phyloP scores from a whole-genome alignment of 345 rosid species.

The Litchi chinensis region DNA sequence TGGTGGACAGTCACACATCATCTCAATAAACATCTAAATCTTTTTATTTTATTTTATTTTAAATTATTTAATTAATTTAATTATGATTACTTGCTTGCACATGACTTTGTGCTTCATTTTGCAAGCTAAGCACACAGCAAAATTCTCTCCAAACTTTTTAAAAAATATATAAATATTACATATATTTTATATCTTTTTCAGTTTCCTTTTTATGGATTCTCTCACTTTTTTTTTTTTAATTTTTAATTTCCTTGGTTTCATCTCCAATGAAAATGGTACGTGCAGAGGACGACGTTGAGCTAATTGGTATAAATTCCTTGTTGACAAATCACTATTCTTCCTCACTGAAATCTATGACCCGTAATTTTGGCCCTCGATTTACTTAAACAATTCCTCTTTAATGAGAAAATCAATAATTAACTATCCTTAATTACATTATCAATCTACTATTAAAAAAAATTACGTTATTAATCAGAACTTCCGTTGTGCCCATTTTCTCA shows the following conservation, averaged over 20 bases:
- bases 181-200: background rate
- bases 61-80: background rate
- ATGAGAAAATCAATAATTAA: background rate
- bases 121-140: slow-evolving; percentile 35
- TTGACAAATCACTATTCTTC: slow-evolving; percentile 10
- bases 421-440: no score
- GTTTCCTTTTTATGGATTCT: slow-evolving; percentile 14
- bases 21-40: slow-evolving; percentile 28
- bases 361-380: slow-evolving; percentile 5
- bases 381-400: background rate
- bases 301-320: slow-evolving; percentile 9
- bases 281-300: slow-evolving; percentile 35
- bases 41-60: background rate
- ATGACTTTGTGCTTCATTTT: slow-evolving; percentile 36
- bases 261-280: slow-evolving; percentile 24
- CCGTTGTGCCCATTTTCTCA: no score
- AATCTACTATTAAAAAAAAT: no score
- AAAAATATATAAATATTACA: background rate
- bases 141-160: slow-evolving; percentile 3
- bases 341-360: slow-evolving; percentile 42
- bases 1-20: slow-evolving; percentile 41
- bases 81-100: slow-evolving; percentile 21
- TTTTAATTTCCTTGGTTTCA: slow-evolving; percentile 6
- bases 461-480: no score
- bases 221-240: background rate